phyloP scores from a whole-genome alignment of 2,329 filamentous ascomycete species.

The Aureobasidium sp. region DNA sequence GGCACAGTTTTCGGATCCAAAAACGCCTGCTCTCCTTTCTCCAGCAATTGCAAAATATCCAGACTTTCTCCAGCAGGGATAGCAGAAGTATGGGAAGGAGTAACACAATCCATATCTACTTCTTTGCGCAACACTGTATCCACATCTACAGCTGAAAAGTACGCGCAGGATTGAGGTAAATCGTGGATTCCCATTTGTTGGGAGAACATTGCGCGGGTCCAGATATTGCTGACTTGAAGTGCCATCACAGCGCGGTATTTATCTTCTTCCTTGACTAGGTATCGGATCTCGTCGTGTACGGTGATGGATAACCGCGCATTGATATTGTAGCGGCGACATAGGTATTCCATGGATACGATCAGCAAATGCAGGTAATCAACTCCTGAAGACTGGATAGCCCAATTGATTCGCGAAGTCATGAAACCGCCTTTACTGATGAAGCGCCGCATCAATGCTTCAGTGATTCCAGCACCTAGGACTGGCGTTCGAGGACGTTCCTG shows the following conservation, averaged over 20 bases:
- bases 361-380: constrained; percentile 95
- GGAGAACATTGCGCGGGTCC: constrained; percentile 95
- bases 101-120: constrained; percentile 95
- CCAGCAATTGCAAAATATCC: constrained; percentile 68
- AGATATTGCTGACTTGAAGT: constrained; percentile 85
- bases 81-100: constrained; percentile 68
- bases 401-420: constrained; percentile 94
- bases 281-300: constrained; percentile 95
- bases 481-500: constrained; percentile 86
- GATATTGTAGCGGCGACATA: constrained; percentile 77
- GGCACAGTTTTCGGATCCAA: constrained; percentile 60
- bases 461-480: constrained; percentile 89
- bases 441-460: constrained; percentile 82
- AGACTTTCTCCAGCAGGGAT: constrained; percentile 82
- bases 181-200: constrained; percentile 96
- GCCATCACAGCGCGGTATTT: constrained; percentile 88
- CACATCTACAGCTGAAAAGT: constrained; percentile 91
- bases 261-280: constrained; percentile 77
- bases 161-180: constrained; percentile 86
- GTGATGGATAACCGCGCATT: constrained; percentile 81
- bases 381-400: constrained; percentile 96
- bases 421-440: constrained; percentile 86
- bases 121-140: constrained; percentile 93
- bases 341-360: constrained; percentile 89
- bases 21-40: constrained; percentile 58